Evolutionary conservation across 2,329 filamentous ascomycete species (phyloP).

Genomic region (Massarina eburnea): DNA sequence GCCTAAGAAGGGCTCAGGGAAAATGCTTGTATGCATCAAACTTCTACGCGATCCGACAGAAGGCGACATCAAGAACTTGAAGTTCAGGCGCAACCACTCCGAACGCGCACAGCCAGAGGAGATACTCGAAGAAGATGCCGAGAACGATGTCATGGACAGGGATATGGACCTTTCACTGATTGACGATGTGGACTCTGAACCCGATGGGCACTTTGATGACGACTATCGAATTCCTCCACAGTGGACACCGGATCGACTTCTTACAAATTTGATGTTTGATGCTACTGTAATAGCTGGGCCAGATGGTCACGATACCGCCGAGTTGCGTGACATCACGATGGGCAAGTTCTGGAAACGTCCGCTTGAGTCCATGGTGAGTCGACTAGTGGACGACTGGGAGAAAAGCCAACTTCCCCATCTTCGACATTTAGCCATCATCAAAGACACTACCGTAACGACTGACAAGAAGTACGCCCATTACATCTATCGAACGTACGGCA

Average conservation of each 20-base stretch:
- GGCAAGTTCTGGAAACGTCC: conserved; percentile 58
- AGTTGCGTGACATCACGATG: conserved; percentile 42
- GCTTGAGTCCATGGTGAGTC: conserved; percentile 54
- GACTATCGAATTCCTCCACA: conserved; percentile 46
- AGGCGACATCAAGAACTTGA: conserved; percentile 37
- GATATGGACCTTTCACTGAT: conserved; percentile 36
- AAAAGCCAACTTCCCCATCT: conserved; percentile 60
- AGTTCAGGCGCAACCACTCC: conserved; percentile 25
- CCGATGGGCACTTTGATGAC: not conserved
- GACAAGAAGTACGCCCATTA: conserved; percentile 52
- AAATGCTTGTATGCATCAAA: conserved; percentile 43
- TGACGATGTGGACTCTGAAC: conserved; percentile 18
- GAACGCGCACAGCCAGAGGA: conserved; percentile 15
- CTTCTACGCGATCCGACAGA: conserved; percentile 42
- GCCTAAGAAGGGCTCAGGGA: conserved; percentile 26
- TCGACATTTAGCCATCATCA: conserved; percentile 58
- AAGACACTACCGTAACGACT: conserved; percentile 53
- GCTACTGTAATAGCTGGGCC: conserved; percentile 50
- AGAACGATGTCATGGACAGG: conserved; percentile 32
- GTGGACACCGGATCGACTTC: conserved; percentile 57
- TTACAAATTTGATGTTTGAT: conserved; percentile 57
- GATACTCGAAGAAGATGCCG: conserved; percentile 31
- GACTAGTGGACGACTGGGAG: conserved; percentile 59
- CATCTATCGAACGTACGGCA: conserved; percentile 56
- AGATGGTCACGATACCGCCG: conserved; percentile 53